Base-by-base conservation (phyloP, 257 asterid genomes). In the Lavandula angustifolia region DNA sequence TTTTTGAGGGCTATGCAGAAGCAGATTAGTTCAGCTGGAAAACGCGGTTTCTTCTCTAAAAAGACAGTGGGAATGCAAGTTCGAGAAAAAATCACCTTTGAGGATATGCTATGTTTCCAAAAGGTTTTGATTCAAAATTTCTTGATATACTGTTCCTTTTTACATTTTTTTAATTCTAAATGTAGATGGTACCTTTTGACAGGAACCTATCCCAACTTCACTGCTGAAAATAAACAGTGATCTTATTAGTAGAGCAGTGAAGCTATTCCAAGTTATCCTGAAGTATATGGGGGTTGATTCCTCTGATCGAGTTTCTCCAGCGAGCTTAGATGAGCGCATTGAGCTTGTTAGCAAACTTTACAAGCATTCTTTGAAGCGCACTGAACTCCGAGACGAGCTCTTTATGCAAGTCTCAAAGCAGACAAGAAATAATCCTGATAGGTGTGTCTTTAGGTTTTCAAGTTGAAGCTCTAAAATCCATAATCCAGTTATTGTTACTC, bases 371-470 rank as follows among this genome's bases (percentile, higher is more conserved):
- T 59, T 91, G 85, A 91, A 84, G 79, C 96, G 94, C 27, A 77
- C 98, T 60, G 99, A 91, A 75, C 96, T 94, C 61, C 95, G 99
- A 13, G 99, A 94, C 66, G 99, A 94, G 64, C 94, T 94, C 49
- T 94, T 88, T 79, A 80, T 79, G 71, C 99, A 94, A 81, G 81
- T 91, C 58, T 91, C 90, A 16, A 94, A 94, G 79, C 99, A 94
- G 74, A 91, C 99, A 41, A 84, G 95, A 79, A 91, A 88, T 67
- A 90, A 88, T 80, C 96, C 95, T 16, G 91, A 94, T 16, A 86
- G 96, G 99, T 86, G 72, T 49, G 76, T 64, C 22, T 60, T 41
- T 61, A 70, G 40, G 12, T 47, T 55, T 41, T 57, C 17, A n/a
- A 1, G 64, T 34, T 41, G 60, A 69, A 62, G 64, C 32, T 65